phyloP scores from a whole-genome alignment of 164 flowering plant genomes.

The Berberis thunbergii region DNA sequence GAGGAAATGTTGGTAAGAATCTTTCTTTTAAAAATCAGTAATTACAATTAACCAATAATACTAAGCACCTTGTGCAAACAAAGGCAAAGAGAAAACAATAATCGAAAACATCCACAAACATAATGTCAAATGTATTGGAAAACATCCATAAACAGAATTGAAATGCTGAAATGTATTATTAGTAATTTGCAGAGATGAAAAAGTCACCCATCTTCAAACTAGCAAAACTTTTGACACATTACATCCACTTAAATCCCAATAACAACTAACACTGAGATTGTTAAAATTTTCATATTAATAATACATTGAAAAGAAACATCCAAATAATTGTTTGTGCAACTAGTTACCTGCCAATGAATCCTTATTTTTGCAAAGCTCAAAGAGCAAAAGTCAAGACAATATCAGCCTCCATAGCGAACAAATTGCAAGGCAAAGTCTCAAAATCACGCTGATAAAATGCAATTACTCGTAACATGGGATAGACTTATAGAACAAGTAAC shows the following conservation, averaged over 20 bases:
- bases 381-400: slow-evolving; percentile 2
- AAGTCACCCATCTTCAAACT: neutral
- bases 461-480: neutral
- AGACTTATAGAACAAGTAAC: neutral
- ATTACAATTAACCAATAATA: no score
- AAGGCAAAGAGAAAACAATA: neutral
- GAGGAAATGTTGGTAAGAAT: no score
- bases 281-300: neutral
- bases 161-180: no score
- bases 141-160: no score
- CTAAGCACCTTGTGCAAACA: neutral
- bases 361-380: slow-evolving; percentile 3
- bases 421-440: slow-evolving; percentile 7
- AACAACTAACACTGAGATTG: neutral
- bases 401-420: slow-evolving; percentile 6
- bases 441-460: neutral
- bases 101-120: neutral
- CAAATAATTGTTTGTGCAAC: neutral
- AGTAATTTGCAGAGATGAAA: no score
- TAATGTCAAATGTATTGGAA: neutral
- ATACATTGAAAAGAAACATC: neutral
- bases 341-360: slow-evolving; percentile 5
- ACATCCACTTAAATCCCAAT: slow-evolving; percentile 4
- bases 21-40: no score
- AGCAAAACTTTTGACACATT: slow-evolving; percentile 3